Evolutionary conservation across 768 basidiomycete genomes (phyloP).

Genomic region (Suillus plorans): DNA sequence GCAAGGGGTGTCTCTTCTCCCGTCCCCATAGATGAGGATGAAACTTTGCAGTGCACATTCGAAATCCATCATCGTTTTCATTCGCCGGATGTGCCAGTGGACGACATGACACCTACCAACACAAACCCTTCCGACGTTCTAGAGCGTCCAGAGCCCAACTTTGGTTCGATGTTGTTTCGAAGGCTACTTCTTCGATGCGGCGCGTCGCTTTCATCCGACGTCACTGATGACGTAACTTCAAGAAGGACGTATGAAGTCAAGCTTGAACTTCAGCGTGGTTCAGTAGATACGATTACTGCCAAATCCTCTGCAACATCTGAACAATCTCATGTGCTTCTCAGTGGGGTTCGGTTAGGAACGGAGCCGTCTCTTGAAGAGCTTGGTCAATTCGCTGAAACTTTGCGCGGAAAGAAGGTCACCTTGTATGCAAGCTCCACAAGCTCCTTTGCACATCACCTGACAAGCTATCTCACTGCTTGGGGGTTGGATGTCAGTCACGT

Average conservation of each 20-base stretch:
- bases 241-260: conserved; percentile 68
- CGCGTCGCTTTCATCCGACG: conserved; percentile 40
- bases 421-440: conserved; percentile 86
- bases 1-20: conserved; percentile 24
- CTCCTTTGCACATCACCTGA: conserved; percentile 89
- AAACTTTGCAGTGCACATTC: conserved; percentile 54
- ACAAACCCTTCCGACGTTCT: conserved; percentile 9
- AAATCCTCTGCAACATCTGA: conserved; percentile 41
- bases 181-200: conserved; percentile 61
- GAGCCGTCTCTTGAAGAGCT: conserved; percentile 86
- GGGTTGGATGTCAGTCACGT: conserved; percentile 90
- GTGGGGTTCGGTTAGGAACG: conserved; percentile 48
- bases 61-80: conserved; percentile 54
- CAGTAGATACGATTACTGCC: conserved; percentile 42
- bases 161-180: conserved; percentile 55
- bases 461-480: conserved; percentile 92
- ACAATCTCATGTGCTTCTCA: conserved; percentile 47
- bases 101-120: conserved; percentile 10
- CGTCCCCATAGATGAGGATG: conserved; percentile 27
- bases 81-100: conserved; percentile 18
- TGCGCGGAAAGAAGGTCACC: conserved; percentile 81
- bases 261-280: conserved; percentile 62
- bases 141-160: conserved; percentile 36
- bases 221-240: conserved; percentile 39
- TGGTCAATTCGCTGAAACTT: conserved; percentile 70